Evolutionary conservation across 192 early-diverging fungal species (phyloP).

Genomic region (Neocallimastix lanati): DNA sequence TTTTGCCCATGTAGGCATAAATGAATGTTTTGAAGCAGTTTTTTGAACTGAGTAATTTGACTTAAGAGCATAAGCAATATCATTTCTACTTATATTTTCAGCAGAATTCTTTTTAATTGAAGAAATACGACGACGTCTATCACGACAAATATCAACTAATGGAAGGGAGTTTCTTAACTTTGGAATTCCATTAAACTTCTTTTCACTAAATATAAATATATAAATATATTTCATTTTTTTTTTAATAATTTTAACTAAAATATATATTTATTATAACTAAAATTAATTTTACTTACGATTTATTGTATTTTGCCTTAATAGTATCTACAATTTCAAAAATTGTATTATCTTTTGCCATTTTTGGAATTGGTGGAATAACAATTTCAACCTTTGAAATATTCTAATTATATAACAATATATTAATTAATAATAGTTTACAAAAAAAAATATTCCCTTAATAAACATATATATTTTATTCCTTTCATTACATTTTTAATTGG

Average conservation of each 20-base stretch:
- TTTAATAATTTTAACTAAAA: too few species aligned
- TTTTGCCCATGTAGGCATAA: constrained; percentile 12
- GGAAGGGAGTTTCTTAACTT: constrained; percentile 1
- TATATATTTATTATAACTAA: too few species aligned
- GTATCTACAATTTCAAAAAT: background rate
- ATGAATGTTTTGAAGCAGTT: background rate
- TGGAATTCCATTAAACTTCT: background rate
- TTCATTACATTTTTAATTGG: too few species aligned
- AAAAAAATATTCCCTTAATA: too few species aligned
- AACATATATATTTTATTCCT: too few species aligned
- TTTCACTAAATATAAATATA: background rate
- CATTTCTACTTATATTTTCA: background rate
- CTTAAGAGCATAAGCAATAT: background rate
- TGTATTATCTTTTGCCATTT: background rate
- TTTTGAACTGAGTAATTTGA: background rate
- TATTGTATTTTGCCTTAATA: background rate
- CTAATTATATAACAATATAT: too few species aligned
- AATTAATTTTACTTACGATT: background rate
- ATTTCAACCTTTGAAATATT: background rate
- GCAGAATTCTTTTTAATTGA: background rate
- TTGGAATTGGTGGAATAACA: background rate
- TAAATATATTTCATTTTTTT: too few species aligned
- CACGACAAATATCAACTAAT: constrained; percentile 14
- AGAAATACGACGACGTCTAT: constrained; percentile 16
- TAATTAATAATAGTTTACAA: too few species aligned